These are phyloP conservation scores for Peniophora sp. DNA, from an alignment of 1,284 basidiomycete species.

Conservation along the genomic window DNA sequence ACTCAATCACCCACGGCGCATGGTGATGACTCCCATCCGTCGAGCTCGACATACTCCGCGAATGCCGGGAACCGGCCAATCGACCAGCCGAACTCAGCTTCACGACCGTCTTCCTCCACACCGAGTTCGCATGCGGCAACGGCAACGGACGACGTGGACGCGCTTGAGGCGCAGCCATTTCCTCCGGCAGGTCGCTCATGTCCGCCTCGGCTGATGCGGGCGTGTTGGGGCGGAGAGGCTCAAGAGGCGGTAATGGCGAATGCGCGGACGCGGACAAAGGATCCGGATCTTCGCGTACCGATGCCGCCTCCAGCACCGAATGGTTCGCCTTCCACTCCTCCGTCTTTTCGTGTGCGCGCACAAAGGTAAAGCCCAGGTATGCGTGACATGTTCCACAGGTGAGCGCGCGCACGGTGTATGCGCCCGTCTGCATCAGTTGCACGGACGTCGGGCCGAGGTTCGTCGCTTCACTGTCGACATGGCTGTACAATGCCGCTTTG, in stretches of 20 bases:
- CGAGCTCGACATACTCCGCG: too few species aligned
- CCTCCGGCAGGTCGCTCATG: not conserved
- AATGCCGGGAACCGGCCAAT: too few species aligned
- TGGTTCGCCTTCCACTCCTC: constrained; percentile 59
- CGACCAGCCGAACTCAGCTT: not conserved
- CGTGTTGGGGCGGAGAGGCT: not conserved
- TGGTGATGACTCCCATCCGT: too few species aligned
- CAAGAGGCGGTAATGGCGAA: not conserved
- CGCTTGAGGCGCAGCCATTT: not conserved
- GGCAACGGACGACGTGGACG: not conserved
- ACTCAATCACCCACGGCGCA: too few species aligned
- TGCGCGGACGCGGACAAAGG: not conserved
- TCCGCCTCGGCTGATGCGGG: not conserved
- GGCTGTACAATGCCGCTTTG: constrained; percentile 4
- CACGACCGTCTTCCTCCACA: constrained; percentile 1
- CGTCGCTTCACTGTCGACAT: not conserved
- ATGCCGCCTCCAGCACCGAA: constrained; percentile 48
- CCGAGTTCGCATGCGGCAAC: not conserved
- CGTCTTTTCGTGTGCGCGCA: constrained; percentile 44
- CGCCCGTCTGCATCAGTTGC: constrained; percentile 55
- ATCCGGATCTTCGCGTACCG: constrained; percentile 17
- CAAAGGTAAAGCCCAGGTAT: constrained; percentile 57
- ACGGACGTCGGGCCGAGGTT: constrained; percentile 18
- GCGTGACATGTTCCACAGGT: constrained; percentile 37
- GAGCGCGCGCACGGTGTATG: constrained; percentile 52